phyloP scores from a whole-genome alignment of 2,329 filamentous ascomycete genomes.

The Fonsecaea monophora region DNA sequence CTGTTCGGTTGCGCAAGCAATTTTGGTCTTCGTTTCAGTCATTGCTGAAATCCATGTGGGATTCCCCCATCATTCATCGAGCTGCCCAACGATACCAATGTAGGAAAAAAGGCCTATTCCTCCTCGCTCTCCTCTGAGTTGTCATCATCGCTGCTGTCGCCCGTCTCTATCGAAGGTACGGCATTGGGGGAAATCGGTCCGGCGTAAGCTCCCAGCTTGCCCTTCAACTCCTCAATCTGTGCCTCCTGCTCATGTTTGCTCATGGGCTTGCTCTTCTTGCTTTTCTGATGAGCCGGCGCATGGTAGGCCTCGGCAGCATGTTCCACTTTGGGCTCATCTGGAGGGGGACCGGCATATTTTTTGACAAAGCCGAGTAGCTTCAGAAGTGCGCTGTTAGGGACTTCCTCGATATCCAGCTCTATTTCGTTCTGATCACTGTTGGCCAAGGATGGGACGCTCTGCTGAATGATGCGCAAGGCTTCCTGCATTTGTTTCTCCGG shows the following conservation, averaged over 20 bases:
- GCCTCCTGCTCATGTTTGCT: slow-evolving; percentile 59
- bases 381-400: slow-evolving; percentile 55
- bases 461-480: slow-evolving; percentile 88
- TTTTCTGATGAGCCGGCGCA: slow-evolving; percentile 49
- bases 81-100: slow-evolving; percentile 1
- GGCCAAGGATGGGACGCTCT: slow-evolving; percentile 76
- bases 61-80: neutral
- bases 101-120: slow-evolving; percentile 44
- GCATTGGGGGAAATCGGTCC: slow-evolving; percentile 52
- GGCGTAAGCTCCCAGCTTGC: slow-evolving; percentile 54
- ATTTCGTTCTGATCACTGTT: slow-evolving; percentile 56
- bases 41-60: neutral
- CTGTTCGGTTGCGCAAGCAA: neutral
- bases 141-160: slow-evolving; percentile 57
- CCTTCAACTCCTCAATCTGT: slow-evolving; percentile 57
- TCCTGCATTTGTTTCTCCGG: slow-evolving; percentile 77
- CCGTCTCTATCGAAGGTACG: slow-evolving; percentile 51
- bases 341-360: slow-evolving; percentile 53
- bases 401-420: slow-evolving; percentile 57
- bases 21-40: neutral
- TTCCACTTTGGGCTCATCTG: slow-evolving; percentile 51
- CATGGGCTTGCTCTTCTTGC: slow-evolving; percentile 61
- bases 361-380: slow-evolving; percentile 56
- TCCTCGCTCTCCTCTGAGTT: slow-evolving; percentile 59
- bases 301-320: slow-evolving; percentile 31